Evolutionary conservation across 352 stramenopile species (phyloP), one percentile per base, ranked within the genome.

Genomic region (Blastocystis sp.): DNA sequence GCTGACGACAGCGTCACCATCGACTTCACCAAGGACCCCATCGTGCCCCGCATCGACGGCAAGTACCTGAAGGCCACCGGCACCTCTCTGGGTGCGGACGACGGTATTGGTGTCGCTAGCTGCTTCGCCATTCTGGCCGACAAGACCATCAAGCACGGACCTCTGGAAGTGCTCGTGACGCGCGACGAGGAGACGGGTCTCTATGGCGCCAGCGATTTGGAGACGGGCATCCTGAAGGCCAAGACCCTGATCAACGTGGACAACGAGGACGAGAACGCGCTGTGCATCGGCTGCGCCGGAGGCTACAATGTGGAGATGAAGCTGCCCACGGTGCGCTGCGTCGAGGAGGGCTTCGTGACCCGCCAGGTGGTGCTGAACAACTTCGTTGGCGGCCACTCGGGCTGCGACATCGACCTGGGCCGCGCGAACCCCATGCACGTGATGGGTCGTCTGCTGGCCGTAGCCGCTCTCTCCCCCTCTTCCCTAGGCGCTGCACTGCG

Each of bases 241-340:
- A 84, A 69, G 59, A 73, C 54, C 2, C 59, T 84, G 16, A 84
- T 84, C 38, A 84, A 84, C 38, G 73, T 84, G 9, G 73, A 84
- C 48, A 84, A 84, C 48, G 73, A 84, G 38, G 73, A 84, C 36
- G 59, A 73, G 59, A 84, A 84, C 16, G 59, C 59, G 29, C 69
- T 84, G 24, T 84, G 73, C 38, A 84, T 84, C 38, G 73, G 73
- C 48, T 84, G 73, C 36, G 73, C 73, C 4, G 73, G 73, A 24
- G 73, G 73, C 32, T 84, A 48, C 59, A 84, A 57, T 29, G 59
- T 84, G 34, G 44, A 49, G 16, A 34, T 84, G 40, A 69, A 63
- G n/a, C 59, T 84, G 18, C 54, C 54, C 18, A 84, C 73, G n/a
- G 44, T 73, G 24, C 54, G 73, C 21, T 34, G 40, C n/a, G 36